phyloP scores from a whole-genome alignment of 768 basidiomycete genomes.

The Pisolithus orientalis region DNA sequence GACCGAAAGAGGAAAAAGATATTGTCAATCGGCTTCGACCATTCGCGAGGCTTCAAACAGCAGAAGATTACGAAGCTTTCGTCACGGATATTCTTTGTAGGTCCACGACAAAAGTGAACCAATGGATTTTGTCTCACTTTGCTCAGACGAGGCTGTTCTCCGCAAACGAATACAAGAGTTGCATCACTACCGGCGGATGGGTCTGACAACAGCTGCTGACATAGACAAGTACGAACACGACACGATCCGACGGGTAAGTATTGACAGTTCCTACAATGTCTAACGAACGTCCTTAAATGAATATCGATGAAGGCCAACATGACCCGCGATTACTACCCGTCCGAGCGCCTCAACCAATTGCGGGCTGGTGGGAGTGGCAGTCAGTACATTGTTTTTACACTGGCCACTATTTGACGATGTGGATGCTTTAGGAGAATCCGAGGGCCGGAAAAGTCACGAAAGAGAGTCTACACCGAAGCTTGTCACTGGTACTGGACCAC shows the following conservation, averaged over 20 bases:
- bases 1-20: conserved; percentile 86
- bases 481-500: conserved; percentile 30
- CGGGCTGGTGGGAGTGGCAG: conserved; percentile 42
- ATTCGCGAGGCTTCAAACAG: conserved; percentile 86
- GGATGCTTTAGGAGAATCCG: conserved; percentile 33
- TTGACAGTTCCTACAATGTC: background rate
- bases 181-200: conserved; percentile 84
- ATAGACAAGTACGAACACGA: conserved; percentile 86
- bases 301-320: conserved; percentile 55
- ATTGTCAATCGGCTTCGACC: conserved; percentile 84
- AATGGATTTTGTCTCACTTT: background rate
- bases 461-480: conserved; percentile 54
- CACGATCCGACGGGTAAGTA: conserved; percentile 60
- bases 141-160: conserved; percentile 76
- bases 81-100: conserved; percentile 85
- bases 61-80: conserved; percentile 86
- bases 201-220: conserved; percentile 78
- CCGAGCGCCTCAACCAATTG: conserved; percentile 45
- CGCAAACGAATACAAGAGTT: conserved; percentile 87
- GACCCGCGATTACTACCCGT: conserved; percentile 49
- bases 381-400: conserved; percentile 33
- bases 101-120: conserved; percentile 18
- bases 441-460: conserved; percentile 53
- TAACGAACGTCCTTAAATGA: conserved; percentile 26
- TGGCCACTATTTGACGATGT: background rate